Conservation (phyloP, 495 filamentous ascomycete species). For the Daldinia bambusicola region DNA sequence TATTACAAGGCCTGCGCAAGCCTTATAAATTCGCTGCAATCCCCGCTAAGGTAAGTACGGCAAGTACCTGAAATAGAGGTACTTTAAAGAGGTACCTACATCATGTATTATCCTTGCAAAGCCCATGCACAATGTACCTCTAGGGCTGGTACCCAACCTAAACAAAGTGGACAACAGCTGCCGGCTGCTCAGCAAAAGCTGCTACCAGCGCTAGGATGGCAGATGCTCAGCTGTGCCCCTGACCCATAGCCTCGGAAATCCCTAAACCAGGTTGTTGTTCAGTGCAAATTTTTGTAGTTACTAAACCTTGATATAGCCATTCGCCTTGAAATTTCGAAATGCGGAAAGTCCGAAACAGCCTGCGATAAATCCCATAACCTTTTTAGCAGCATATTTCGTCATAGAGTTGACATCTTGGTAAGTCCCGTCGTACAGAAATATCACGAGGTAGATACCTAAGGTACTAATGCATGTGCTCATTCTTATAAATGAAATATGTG, state of each 20-base stretch:
- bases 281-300: slow-evolving; percentile 2
- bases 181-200: slow-evolving; percentile 5
- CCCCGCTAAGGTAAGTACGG: no score
- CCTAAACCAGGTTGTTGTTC: slow-evolving; percentile 18
- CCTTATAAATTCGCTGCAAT: no score
- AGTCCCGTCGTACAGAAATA: no score
- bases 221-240: slow-evolving; percentile 34
- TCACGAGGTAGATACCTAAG: no score
- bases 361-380: background rate
- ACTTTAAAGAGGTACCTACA: background rate
- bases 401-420: background rate
- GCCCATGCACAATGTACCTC: background rate
- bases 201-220: background rate
- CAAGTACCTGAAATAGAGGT: no score
- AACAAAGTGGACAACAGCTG: slow-evolving; percentile 5
- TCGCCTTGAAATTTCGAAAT: slow-evolving; percentile 1
- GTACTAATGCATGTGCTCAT: slow-evolving; percentile 2
- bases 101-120: background rate
- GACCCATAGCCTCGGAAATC: slow-evolving; percentile 43
- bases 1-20: no score
- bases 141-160: background rate
- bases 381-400: background rate
- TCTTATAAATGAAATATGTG: no score
- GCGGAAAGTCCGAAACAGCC: slow-evolving; percentile 3
- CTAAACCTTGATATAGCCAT: background rate